These are phyloP conservation scores for Epithele typhae DNA, from an alignment of 768 basidiomycete genomes.

Conservation along the genomic window DNA sequence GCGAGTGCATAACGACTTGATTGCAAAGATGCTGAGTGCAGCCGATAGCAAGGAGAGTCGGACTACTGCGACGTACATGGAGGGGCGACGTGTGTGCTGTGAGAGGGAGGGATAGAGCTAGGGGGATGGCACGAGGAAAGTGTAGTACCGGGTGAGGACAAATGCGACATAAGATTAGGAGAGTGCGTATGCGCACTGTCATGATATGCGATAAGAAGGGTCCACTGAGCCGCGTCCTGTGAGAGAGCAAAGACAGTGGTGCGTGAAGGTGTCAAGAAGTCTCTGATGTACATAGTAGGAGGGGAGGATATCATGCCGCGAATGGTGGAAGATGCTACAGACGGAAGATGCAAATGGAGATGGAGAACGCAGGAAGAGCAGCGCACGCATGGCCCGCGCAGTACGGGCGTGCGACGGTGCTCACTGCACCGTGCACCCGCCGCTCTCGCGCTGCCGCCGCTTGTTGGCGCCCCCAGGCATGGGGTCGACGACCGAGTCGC, in stretches of 20 bases:
- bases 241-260: slow-evolving; percentile 13
- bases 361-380: not conserved
- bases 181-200: slow-evolving; percentile 9
- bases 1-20: slow-evolving; percentile 12
- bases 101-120: slow-evolving; percentile 1
- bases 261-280: slow-evolving; percentile 13
- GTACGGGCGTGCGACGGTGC: not conserved
- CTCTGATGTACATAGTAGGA: slow-evolving; percentile 11
- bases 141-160: slow-evolving; percentile 1
- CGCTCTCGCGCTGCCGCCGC: slow-evolving; percentile 29
- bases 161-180: slow-evolving; percentile 10
- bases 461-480: slow-evolving; percentile 30
- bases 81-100: no score
- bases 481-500: slow-evolving; percentile 32
- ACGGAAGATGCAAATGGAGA: not conserved
- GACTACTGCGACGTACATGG: no score
- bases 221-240: slow-evolving; percentile 13
- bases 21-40: slow-evolving; percentile 8
- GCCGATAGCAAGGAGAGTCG: slow-evolving; percentile 9
- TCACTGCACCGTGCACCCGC: slow-evolving; percentile 47
- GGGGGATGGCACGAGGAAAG: not conserved
- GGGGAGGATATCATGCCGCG: slow-evolving; percentile 16
- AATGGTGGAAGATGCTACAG: slow-evolving; percentile 8
- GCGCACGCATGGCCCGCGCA: not conserved
- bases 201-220: slow-evolving; percentile 16